Conservation (phyloP, 495 filamentous ascomycete species). For the Opeltia flavorubescens region DNA sequence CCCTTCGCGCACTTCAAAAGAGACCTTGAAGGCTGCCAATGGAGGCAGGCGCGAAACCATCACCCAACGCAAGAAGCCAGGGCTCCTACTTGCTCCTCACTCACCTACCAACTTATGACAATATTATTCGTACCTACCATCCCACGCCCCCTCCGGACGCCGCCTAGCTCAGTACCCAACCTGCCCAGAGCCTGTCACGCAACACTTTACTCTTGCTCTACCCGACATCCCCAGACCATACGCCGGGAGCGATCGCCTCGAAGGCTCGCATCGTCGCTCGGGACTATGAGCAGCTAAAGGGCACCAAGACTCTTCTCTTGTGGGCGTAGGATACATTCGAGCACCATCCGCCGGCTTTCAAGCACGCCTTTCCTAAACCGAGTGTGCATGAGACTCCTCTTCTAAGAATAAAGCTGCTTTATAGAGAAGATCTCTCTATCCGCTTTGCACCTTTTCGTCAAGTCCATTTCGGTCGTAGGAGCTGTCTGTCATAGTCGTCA, state of each 20-base stretch:
- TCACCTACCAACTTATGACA: not conserved
- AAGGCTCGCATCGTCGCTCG: not conserved
- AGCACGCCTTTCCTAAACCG: not conserved
- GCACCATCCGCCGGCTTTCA: not conserved
- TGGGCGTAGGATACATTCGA: not conserved
- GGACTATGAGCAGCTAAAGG: not conserved
- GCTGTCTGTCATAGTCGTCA: not conserved
- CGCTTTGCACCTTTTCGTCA: not conserved
- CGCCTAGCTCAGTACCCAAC: not conserved
- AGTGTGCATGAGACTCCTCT: not conserved
- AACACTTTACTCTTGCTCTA: not conserved
- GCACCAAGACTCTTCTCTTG: not conserved
- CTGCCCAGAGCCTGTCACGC: not conserved
- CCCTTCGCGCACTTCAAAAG: not conserved
- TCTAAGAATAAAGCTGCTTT: not conserved
- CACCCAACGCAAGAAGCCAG: not conserved
- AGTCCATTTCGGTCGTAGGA: not conserved
- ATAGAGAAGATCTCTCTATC: not conserved
- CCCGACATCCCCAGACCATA: not conserved
- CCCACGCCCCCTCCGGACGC: not conserved
- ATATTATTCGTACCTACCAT: not conserved
- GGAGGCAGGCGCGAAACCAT: not conserved
- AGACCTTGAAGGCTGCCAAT: not conserved
- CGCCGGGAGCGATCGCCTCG: slow-evolving; percentile 8
- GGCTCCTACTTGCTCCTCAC: not conserved